Percentiles rank a stretch among this genome's conserved stretches.
Evolutionary conservation across 2,329 filamentous ascomycete genomes (phyloP).

Genomic region (Pseudocercospora eumusae): DNA sequence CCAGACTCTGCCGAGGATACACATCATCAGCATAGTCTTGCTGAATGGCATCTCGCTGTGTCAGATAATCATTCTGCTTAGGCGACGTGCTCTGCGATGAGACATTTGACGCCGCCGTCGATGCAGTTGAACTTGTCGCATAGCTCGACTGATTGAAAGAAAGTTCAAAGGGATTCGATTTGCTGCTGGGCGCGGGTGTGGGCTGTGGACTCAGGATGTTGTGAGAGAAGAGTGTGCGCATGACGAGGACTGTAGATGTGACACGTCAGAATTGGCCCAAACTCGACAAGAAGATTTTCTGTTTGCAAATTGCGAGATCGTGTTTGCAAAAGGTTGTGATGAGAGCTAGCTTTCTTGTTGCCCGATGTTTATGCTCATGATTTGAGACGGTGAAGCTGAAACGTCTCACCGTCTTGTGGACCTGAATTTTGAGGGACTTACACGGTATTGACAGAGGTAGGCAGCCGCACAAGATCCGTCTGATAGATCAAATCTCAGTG

Average conservation of each 20-base stretch:
- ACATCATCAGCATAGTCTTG: constrained; percentile 27
- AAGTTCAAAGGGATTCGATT: constrained; percentile 37
- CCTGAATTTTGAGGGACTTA: constrained; percentile 28
- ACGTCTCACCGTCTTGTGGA: constrained; percentile 7
- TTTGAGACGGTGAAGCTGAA: constrained; percentile 15
- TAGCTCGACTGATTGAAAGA: constrained; percentile 31
- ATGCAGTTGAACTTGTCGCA: constrained; percentile 30
- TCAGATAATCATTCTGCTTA: constrained; percentile 36
- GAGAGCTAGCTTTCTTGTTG: constrained; percentile 1
- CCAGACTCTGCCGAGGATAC: constrained; percentile 14
- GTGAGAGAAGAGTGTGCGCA: constrained; percentile 40
- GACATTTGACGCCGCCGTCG: constrained; percentile 27
- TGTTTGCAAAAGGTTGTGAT: background rate
- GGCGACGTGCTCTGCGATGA: constrained; percentile 34
- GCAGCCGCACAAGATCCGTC: constrained; percentile 23
- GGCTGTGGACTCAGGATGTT: constrained; percentile 38
- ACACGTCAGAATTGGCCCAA: constrained; percentile 19
- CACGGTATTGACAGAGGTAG: constrained; percentile 28
- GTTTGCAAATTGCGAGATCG: background rate
- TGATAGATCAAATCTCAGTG: constrained; percentile 28
- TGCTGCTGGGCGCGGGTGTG: constrained; percentile 29
- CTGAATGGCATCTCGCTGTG: constrained; percentile 34
- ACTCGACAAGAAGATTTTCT: background rate
- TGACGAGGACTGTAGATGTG: constrained; percentile 23
- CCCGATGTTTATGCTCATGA: constrained; percentile 11